Evolutionary conservation across 2,329 filamentous ascomycete genomes (phyloP).

Genomic region (Clarireedia homoeocarpa): DNA sequence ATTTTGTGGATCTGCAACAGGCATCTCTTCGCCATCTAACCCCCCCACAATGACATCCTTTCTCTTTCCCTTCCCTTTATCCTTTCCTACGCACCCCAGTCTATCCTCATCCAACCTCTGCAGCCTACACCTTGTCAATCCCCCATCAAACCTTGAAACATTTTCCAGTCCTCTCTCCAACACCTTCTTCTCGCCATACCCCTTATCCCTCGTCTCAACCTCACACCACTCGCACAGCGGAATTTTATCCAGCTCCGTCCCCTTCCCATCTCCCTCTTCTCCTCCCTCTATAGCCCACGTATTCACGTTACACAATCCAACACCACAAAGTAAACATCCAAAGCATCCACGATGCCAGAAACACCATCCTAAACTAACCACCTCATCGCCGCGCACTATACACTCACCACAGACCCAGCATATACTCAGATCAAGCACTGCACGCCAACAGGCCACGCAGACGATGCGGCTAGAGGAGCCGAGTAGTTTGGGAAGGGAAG

Average conservation of each 20-base stretch:
- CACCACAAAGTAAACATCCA: conserved; percentile 46
- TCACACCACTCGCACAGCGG: conserved; percentile 44
- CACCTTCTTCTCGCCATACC: conserved; percentile 26
- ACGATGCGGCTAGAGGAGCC: conserved; percentile 41
- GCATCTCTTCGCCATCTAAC: conserved; percentile 7
- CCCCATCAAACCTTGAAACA: conserved; percentile 39
- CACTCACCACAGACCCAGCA: conserved; percentile 51
- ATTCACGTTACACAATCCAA: conserved; percentile 24
- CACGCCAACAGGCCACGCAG: conserved; percentile 40
- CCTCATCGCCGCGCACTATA: conserved; percentile 44
- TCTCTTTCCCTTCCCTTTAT: background rate
- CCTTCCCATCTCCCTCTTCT: conserved; percentile 5
- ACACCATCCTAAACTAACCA: conserved; percentile 51
- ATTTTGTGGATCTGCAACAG: background rate
- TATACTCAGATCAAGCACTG: conserved; percentile 45
- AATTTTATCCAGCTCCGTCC: conserved; percentile 38
- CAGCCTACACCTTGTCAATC: conserved; percentile 39
- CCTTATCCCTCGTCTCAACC: conserved; percentile 28
- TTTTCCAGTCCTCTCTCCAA: conserved; percentile 37
- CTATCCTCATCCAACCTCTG: conserved; percentile 28
- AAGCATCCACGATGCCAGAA: conserved; percentile 52
- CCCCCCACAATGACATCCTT: background rate
- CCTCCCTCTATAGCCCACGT: conserved; percentile 6
- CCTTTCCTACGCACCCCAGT: background rate
- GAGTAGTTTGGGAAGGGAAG: conserved; percentile 33